Conservation (phyloP, 495 filamentous ascomycete genomes). For the Pseudomonodictys pantanalensis region DNA sequence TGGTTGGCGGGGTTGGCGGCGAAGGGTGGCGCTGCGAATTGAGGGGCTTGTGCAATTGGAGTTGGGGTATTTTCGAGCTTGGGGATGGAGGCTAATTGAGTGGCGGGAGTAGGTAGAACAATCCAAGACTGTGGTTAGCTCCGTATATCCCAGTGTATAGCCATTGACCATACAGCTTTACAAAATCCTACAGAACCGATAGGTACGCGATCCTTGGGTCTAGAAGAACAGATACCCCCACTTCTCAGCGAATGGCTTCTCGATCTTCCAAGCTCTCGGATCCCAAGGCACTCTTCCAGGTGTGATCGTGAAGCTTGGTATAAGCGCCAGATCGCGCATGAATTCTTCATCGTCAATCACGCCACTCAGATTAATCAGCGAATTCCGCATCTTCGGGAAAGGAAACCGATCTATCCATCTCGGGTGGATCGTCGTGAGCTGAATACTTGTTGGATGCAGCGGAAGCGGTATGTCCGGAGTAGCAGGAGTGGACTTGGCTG, state of each 20-base stretch:
- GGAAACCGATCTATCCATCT: slow-evolving; percentile 28
- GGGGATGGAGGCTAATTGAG: background rate
- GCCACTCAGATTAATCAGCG: slow-evolving; percentile 17
- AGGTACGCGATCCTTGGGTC: too few relatives aligned
- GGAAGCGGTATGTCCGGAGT: slow-evolving; percentile 4
- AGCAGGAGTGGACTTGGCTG: slow-evolving; percentile 7
- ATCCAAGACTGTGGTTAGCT: too few relatives aligned
- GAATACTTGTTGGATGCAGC: slow-evolving; percentile 21
- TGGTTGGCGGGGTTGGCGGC: slow-evolving; percentile 12
- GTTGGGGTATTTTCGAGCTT: background rate
- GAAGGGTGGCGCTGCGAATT: background rate
- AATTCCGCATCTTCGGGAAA: slow-evolving; percentile 26
- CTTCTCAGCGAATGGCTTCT: slow-evolving; percentile 24
- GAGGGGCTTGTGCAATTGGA: background rate
- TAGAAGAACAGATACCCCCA: slow-evolving; percentile 32
- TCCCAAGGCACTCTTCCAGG: slow-evolving; percentile 27
- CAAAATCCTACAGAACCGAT: background rate
- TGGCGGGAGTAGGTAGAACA: too few relatives aligned
- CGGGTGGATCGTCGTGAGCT: slow-evolving; percentile 18
- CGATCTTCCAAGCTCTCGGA: slow-evolving; percentile 21
- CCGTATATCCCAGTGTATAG: too few relatives aligned
- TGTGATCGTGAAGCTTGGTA: slow-evolving; percentile 19
- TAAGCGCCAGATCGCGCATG: slow-evolving; percentile 16
- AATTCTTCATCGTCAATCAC: slow-evolving; percentile 29
- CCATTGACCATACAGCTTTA: too few relatives aligned